A percentile compares a stretch with the other conserved stretches of the same genome.
These are phyloP conservation scores for Metschnikowia kunwiensis DNA, from an alignment of 805 yeast genomes.

Conservation along the genomic window DNA sequence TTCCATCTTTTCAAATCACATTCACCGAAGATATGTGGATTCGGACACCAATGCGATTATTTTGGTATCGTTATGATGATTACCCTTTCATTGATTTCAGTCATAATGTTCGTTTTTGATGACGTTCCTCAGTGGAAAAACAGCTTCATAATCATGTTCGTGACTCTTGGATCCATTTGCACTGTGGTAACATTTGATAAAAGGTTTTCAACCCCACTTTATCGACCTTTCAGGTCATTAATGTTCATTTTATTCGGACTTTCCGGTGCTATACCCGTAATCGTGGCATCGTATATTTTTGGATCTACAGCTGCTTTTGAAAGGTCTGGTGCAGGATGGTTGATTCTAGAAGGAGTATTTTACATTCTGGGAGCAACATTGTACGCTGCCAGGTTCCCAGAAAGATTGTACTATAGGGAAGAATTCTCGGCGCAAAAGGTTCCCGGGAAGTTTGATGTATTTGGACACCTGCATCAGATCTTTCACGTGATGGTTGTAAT, in stretches of 20 bases:
- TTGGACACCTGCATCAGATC: constrained; percentile 83
- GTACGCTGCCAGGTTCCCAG: constrained; percentile 80
- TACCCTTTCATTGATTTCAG: constrained; percentile 36
- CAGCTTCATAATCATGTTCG: constrained; percentile 45
- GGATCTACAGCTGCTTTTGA: constrained; percentile 49
- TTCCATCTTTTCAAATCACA: constrained; percentile 71
- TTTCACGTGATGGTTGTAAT: constrained; percentile 75
- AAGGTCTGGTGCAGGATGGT: constrained; percentile 59
- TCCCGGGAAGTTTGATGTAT: constrained; percentile 50
- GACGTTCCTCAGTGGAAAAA: constrained; percentile 39
- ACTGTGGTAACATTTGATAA: constrained; percentile 61
- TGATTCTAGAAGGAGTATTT: constrained; percentile 65
- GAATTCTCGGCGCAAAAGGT: constrained; percentile 17
- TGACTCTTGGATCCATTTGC: constrained; percentile 58
- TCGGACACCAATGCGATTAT: constrained; percentile 72
- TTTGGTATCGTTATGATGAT: constrained; percentile 70
- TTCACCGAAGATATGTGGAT: constrained; percentile 48
- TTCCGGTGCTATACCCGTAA: constrained; percentile 69
- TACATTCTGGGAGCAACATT: constrained; percentile 78
- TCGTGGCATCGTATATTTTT: constrained; percentile 46
- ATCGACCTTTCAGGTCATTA: constrained; percentile 73
- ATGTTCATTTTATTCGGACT: constrained; percentile 82
- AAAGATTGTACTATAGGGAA: constrained; percentile 43
- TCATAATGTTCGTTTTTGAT: constrained; percentile 40
- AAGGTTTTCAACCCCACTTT: constrained; percentile 62